Conservation (phyloP, 345 rosid species). For the Eucalyptus rudis region DNA sequence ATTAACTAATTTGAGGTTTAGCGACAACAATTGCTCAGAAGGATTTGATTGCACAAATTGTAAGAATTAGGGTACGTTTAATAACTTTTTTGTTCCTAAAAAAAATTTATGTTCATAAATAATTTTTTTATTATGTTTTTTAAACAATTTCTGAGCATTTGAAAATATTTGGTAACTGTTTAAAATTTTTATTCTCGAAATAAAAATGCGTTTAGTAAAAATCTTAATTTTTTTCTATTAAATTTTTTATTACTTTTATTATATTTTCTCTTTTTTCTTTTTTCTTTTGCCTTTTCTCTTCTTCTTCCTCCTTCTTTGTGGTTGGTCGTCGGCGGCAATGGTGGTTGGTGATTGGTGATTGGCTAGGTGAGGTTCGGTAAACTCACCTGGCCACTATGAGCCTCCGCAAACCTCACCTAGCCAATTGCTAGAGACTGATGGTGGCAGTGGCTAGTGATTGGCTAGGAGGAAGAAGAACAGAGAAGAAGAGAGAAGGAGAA, state of each 20-base stretch:
- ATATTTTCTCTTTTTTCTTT: too few relatives aligned
- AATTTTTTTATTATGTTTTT: too few relatives aligned
- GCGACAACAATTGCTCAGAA: rapidly evolving
- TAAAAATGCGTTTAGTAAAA: too few relatives aligned
- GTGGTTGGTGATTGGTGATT: rapidly evolving
- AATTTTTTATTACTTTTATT: too few relatives aligned
- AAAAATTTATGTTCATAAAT: rapidly evolving
- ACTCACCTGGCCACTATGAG: rapidly evolving
- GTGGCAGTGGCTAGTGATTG: rapidly evolving
- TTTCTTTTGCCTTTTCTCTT: rapidly evolving
- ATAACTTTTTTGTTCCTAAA: rapidly evolving
- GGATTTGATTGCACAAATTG: not conserved
- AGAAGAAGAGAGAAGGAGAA: too few relatives aligned
- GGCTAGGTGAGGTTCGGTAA: rapidly evolving
- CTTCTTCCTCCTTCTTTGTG: too few relatives aligned
- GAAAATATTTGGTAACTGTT: rapidly evolving
- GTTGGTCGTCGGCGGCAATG: rapidly evolving
- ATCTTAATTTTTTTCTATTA: too few relatives aligned
- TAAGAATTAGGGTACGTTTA: rapidly evolving
- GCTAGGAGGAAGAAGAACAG: too few relatives aligned
- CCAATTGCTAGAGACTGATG: rapidly evolving
- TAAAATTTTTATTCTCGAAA: rapidly evolving
- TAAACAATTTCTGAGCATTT: rapidly evolving
- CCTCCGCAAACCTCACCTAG: rapidly evolving
- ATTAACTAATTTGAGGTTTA: not conserved